Conservation (phyloP, 129 eudicot genomes). For the Centella asiatica region DNA sequence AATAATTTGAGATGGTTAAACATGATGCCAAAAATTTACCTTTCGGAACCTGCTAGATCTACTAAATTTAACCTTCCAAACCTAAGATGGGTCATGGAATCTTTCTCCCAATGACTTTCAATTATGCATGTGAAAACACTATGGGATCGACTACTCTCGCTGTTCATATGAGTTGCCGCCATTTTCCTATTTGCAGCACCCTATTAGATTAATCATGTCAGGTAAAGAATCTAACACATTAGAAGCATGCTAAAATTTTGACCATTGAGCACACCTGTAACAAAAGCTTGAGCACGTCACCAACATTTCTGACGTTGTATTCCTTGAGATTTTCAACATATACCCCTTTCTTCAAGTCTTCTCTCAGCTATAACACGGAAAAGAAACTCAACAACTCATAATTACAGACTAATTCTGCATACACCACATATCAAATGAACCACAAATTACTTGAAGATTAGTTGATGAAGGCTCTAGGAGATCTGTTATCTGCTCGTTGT, state of each 20-base stretch:
- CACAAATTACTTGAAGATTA: conserved; percentile 58
- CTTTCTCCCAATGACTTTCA: conserved; percentile 90
- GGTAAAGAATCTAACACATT: conserved; percentile 9
- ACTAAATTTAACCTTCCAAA: conserved; percentile 86
- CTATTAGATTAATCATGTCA: conserved; percentile 24
- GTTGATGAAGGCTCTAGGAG: conserved; percentile 81
- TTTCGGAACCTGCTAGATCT: conserved; percentile 90
- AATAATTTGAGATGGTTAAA: conserved; percentile 13
- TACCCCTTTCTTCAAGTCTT: conserved; percentile 75
- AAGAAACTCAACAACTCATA: neutral
- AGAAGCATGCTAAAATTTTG: conserved; percentile 5
- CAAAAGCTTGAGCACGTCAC: conserved; percentile 69
- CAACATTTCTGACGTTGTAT: conserved; percentile 46
- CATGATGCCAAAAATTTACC: conserved; percentile 33
- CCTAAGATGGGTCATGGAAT: conserved; percentile 62
- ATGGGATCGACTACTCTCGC: conserved; percentile 88
- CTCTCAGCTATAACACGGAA: conserved; percentile 54
- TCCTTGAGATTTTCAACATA: conserved; percentile 84
- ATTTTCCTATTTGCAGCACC: conserved; percentile 86
- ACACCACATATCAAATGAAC: conserved; percentile 5
- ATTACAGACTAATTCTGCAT: conserved; percentile 11
- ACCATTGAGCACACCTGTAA: conserved; percentile 48
- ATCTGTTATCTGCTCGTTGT: conserved; percentile 86
- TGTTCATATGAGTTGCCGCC: conserved; percentile 89
- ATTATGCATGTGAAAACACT: conserved; percentile 84